Conservation (phyloP, 2,329 filamentous ascomycete species). For the Tolypocladium sp. region DNA sequence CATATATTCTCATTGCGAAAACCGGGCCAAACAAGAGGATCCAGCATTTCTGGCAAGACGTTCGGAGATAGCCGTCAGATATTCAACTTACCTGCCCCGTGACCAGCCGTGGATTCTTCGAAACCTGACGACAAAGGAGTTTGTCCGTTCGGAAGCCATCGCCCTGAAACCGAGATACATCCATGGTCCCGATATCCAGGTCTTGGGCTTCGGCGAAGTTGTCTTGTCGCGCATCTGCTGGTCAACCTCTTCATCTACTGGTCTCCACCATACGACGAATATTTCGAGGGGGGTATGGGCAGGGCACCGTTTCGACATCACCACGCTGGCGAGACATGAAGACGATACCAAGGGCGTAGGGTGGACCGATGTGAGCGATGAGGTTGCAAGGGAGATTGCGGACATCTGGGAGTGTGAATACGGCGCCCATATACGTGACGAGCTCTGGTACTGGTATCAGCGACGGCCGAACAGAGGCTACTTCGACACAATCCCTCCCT, state of each 20-base stretch:
- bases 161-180: conserved; percentile 3
- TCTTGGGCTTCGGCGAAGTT: conserved; percentile 5
- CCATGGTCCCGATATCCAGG: conserved; percentile 2
- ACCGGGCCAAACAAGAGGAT: too few species aligned
- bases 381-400: conserved; percentile 3
- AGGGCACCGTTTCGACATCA: conserved; percentile 7
- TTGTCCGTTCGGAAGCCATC: conserved; percentile 6
- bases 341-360: background rate
- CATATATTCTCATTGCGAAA: too few species aligned
- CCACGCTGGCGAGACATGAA: background rate
- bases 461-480: too few species aligned
- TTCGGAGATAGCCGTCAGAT: too few species aligned
- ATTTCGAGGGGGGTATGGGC: conserved; percentile 5
- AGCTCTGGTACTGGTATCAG: too few species aligned
- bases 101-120: conserved; percentile 6
- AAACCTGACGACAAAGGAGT: conserved; percentile 2
- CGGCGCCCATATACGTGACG: too few species aligned
- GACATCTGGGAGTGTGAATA: background rate
- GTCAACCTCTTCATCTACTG: background rate
- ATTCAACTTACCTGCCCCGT: too few species aligned
- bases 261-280: background rate
- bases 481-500: too few species aligned
- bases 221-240: conserved; percentile 6
- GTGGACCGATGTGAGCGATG: conserved; percentile 4
- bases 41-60: too few species aligned